Evolutionary conservation across 2,329 filamentous ascomycete species (phyloP), one percentile per base, ranked within the genome.

Genomic region (Beauveria scarabaeidicola): DNA sequence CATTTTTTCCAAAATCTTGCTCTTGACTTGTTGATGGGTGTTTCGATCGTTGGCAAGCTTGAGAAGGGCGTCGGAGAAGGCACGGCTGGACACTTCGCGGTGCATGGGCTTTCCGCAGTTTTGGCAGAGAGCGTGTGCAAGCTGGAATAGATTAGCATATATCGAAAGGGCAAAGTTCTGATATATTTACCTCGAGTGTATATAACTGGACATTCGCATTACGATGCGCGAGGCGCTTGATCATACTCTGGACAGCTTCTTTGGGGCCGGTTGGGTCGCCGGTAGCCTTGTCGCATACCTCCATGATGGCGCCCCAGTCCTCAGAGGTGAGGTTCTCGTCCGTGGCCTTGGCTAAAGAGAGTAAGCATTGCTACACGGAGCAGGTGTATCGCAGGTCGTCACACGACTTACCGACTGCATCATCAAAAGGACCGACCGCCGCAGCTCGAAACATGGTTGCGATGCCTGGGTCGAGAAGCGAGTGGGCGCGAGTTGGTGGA

Each of bases 181-280:
- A 13, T 2, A 10, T n/a, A 17, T 19, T 5, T 69, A 89, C 86
- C 81, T 95, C 91, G 62, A 97, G 85, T 13, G 92, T 96, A 74
- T 97, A 97, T 21, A 97, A 84, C 75, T 97, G 92, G 27, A 97
- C 92, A 73, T 97, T 96, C 63, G 92, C 92, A 74, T 97, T 97
- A 66, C 92, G 87, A 74, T 97, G 91, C 60, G 91, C 91, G 59
- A 97, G 81, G 46, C 92, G 83, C 78, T 93, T 95, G 75, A 97
- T 96, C 78, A 97, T 83, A 69, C 90, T 88, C 69, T 91, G 88
- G 58, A 95, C 89, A 15, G 87, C 91, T 77, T 95, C 89, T 77
- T 93, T 93, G 65, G 89, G 82, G 27, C 82, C 82, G 66, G 81
- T 83, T 58, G 71, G 65, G 63, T 85, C 81, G 66, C 72, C 73